Percentiles rank a stretch among this genome's conserved stretches.
Conservation (phyloP, 495 filamentous ascomycete genomes). For the Immersiella caudata region DNA sequence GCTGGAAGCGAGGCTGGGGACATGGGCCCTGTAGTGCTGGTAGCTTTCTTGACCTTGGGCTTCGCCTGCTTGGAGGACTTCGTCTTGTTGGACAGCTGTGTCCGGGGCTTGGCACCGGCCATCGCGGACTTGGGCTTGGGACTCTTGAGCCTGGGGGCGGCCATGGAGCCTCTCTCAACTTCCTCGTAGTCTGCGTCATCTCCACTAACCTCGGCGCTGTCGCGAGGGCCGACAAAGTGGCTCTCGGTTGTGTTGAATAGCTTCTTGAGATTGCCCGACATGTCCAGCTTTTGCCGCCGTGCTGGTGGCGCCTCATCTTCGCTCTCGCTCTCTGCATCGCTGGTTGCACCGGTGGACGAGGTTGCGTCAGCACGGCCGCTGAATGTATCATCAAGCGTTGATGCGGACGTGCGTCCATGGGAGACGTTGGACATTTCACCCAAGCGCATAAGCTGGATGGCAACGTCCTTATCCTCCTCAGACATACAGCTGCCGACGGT, state of each 20-base stretch:
- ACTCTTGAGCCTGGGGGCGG: slow-evolving; percentile 43
- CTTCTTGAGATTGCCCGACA: slow-evolving; percentile 47
- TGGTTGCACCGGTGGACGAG: slow-evolving; percentile 81
- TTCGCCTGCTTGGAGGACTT: slow-evolving; percentile 53
- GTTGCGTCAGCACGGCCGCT: slow-evolving; percentile 84
- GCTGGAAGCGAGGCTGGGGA: slow-evolving; percentile 69
- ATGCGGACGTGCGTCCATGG: slow-evolving; percentile 87
- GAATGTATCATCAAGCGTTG: slow-evolving; percentile 87
- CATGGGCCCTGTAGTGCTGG: slow-evolving; percentile 55
- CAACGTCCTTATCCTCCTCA: slow-evolving; percentile 97
- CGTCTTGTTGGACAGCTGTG: slow-evolving; percentile 36
- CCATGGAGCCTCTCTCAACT: slow-evolving; percentile 35
- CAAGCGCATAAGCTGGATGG: slow-evolving; percentile 90
- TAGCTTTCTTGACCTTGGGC: slow-evolving; percentile 61
- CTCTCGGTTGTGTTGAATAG: slow-evolving; percentile 60
- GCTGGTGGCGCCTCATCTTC: slow-evolving; percentile 69
- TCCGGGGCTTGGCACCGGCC: slow-evolving; percentile 33
- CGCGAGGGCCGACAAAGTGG: slow-evolving; percentile 64
- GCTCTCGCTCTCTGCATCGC: slow-evolving; percentile 74
- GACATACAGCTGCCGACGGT: slow-evolving; percentile 94
- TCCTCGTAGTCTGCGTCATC: slow-evolving; percentile 68
- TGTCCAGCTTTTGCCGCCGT: slow-evolving; percentile 63
- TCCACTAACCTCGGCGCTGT: slow-evolving; percentile 74
- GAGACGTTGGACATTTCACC: slow-evolving; percentile 91
- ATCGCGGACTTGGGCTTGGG: slow-evolving; percentile 45